Evolutionary conservation across 2,329 filamentous ascomycete genomes (phyloP), one percentile per base, ranked within the genome.

Genomic region (Cladophialophora exuberans): DNA sequence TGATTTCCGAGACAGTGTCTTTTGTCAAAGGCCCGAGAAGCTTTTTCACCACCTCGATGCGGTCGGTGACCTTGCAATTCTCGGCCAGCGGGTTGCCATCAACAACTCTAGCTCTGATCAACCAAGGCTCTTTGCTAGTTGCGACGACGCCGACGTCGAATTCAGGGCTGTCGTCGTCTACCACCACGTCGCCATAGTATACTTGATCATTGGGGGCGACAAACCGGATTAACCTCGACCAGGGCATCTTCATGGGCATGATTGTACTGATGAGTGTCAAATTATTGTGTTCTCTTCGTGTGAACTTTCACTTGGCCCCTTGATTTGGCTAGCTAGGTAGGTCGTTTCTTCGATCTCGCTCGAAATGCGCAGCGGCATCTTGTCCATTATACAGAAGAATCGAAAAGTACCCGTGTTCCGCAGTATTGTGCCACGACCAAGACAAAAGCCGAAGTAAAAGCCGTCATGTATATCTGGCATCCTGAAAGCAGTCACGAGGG

Each of bases 1-100:
- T 71, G 42, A 77, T 73, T 18, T 70, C 68, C 22, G 69, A 68
- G 2, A 73, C 66, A 25, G 76, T 68, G 10, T 65, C 52, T 18
- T 53, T 54, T 1, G 65, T 57, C 13, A 76, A 52, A 0, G 73
- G 73, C 1, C 68, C 63, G 9, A 76, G 52, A 63, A 15, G 20
- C 17, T 25, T 22, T 11, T 42, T 20, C 17, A 42, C 39, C 6
- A 13, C 23, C 4, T 6, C 18, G 22, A 42, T 13, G 5, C 39
- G 17, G 17, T 42, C 39, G 17, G 22, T 42, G 4, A 42, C 39
- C 18, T 22, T 20, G 7, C 18, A 42, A 20, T 42, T 11, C 22
- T 20, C 13, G 6, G 13, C 20, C 6, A 42, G n/a, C 4, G 39
- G 39, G 6, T 13, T 3, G 4, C 39, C 39, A 6, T 18, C 39